Evolutionary conservation across 2,329 filamentous ascomycete species (phyloP).

Genomic region (Xylariaceae sp.): DNA sequence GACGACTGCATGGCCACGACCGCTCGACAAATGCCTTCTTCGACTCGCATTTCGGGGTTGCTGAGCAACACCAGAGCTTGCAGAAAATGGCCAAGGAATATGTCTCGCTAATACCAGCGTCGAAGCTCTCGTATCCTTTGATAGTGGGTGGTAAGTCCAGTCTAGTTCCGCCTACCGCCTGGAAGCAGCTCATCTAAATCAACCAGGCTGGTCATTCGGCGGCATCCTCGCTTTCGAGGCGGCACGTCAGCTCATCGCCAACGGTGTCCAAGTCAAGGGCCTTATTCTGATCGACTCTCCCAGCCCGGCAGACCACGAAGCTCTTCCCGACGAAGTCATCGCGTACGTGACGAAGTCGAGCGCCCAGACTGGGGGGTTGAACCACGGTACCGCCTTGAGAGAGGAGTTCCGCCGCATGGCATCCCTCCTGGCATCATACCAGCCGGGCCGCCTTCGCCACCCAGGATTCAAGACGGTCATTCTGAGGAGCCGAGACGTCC

Average conservation of each 20-base stretch:
- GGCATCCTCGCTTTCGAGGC: slow-evolving; percentile 43
- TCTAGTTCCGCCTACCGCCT: too few species aligned
- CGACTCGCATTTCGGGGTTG: too few species aligned
- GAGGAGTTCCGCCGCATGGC: slow-evolving; percentile 8
- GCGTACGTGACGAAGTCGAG: slow-evolving; percentile 4
- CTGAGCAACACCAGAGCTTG: too few species aligned
- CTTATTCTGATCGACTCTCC: slow-evolving; percentile 38
- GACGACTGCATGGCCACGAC: too few species aligned
- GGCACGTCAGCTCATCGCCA: slow-evolving; percentile 30
- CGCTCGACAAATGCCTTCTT: too few species aligned
- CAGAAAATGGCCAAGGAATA: too few species aligned
- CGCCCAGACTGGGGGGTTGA: slow-evolving; percentile 3
- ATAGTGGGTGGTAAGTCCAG: too few species aligned
- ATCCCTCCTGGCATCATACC: slow-evolving; percentile 7
- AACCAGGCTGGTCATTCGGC: slow-evolving; percentile 42
- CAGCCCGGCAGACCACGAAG: slow-evolving; percentile 36
- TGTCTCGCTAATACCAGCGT: too few species aligned
- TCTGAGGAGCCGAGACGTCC: slow-evolving; percentile 5
- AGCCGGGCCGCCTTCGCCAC: slow-evolving; percentile 1
- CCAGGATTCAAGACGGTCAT: background rate
- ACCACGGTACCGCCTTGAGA: background rate
- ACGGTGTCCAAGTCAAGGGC: slow-evolving; percentile 26
- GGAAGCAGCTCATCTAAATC: too few species aligned
- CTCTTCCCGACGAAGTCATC: slow-evolving; percentile 30
- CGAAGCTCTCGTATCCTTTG: too few species aligned